Percentiles rank a stretch among this genome's conserved stretches.
These are phyloP conservation scores for Vitis hybrid DNA, from an alignment of 177 flowering plant genomes.

Conservation along the genomic window DNA sequence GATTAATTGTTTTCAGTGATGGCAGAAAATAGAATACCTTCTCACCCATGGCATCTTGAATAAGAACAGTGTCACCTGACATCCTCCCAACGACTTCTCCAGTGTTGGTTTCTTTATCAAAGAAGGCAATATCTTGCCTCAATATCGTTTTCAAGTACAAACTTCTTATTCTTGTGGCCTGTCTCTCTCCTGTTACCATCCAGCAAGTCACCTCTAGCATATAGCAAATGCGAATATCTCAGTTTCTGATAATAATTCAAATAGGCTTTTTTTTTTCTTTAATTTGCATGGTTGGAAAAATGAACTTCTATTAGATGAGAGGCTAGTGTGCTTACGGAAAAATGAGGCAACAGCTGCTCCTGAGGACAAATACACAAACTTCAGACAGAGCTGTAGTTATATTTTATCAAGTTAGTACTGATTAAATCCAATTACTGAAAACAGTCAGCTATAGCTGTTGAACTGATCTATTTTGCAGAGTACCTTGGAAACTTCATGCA, in stretches of 20 bases:
- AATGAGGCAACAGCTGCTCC: slow-evolving; percentile 46
- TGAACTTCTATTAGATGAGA: neutral
- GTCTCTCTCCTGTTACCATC: slow-evolving; percentile 65
- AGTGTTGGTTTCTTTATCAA: slow-evolving; percentile 49
- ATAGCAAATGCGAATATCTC: neutral
- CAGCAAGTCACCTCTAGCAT: slow-evolving; percentile 55
- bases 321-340: slow-evolving; percentile 39
- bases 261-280: no score
- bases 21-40: slow-evolving; percentile 27
- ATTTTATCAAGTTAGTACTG: neutral
- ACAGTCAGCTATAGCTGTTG: no score
- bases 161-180: slow-evolving; percentile 48
- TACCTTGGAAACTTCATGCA: slow-evolving; percentile 45
- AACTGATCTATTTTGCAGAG: no score
- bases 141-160: slow-evolving; percentile 50
- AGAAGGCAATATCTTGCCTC: slow-evolving; percentile 57
- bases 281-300: no score
- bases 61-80: slow-evolving; percentile 62
- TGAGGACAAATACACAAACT: slow-evolving; percentile 45
- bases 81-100: slow-evolving; percentile 58
- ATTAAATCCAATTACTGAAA: no score
- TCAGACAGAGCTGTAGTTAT: slow-evolving; percentile 39
- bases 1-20: neutral
- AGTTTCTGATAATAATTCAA: no score
- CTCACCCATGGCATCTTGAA: slow-evolving; percentile 70